A percentile compares a stretch with the other conserved stretches of the same genome.
phyloP scores from a whole-genome alignment of 163 green algal species.

The Scenedesmus sp. region DNA sequence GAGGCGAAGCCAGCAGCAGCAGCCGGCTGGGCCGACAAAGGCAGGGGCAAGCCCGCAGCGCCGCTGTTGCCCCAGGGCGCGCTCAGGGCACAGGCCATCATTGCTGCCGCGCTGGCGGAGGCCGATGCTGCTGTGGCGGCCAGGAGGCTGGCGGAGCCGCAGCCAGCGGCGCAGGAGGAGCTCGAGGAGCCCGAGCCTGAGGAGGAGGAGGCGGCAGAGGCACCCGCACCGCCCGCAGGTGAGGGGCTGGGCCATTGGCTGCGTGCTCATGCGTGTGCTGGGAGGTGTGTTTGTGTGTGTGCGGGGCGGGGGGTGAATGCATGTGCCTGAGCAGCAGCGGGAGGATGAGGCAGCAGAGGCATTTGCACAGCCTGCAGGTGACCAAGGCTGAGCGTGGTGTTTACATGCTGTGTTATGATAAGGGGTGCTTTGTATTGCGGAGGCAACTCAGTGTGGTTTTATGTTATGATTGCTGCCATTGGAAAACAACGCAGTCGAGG shows the following conservation, averaged over 20 bases:
- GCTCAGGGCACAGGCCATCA: constrained; percentile 52
- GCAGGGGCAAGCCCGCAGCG: constrained; percentile 14
- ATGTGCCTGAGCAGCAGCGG: background rate
- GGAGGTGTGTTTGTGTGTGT: background rate
- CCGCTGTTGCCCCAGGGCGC: constrained; percentile 43
- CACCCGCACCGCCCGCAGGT: constrained; percentile 29
- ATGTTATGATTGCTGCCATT: no score
- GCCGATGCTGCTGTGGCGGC: constrained; percentile 30
- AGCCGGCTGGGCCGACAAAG: constrained; percentile 24
- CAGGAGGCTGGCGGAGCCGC: constrained; percentile 28
- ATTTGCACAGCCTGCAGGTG: background rate
- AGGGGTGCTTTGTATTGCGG: no score
- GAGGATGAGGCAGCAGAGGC: background rate
- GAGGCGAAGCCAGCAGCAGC: background rate
- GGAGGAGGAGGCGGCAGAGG: constrained; percentile 17
- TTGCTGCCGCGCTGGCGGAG: constrained; percentile 45
- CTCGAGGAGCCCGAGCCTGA: background rate
- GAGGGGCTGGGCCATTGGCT: background rate
- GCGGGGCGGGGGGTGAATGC: no score
- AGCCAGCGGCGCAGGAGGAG: constrained; percentile 5
- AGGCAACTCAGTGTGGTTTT: no score
- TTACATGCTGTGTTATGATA: no score
- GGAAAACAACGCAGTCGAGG: no score
- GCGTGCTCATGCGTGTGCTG: background rate
- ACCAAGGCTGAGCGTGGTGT: background rate